A percentile compares a stretch with the other conserved stretches of the same genome.
These are phyloP conservation scores for Jamesozyma jinghongensis DNA, from an alignment of 805 yeast species.

Conservation along the genomic window DNA sequence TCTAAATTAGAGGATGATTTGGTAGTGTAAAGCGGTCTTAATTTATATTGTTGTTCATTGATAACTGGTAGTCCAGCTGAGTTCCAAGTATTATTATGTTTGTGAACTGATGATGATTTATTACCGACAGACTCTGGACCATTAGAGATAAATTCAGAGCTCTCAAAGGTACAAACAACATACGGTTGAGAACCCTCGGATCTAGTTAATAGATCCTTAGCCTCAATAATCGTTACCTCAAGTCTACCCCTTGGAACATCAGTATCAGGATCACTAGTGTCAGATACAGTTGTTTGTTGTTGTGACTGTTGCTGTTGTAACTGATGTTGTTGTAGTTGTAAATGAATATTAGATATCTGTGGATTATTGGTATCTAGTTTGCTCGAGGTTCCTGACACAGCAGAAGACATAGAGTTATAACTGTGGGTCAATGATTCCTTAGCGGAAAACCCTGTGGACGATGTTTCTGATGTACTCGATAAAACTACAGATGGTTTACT, in stretches of 20 bases:
- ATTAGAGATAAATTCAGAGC: conserved; percentile 80
- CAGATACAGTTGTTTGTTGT: neutral
- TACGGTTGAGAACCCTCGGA: conserved; percentile 62
- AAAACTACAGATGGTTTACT: conserved; percentile 8
- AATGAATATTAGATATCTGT: conserved; percentile 2
- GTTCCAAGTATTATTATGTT: conserved; percentile 4
- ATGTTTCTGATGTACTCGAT: neutral
- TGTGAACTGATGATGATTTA: conserved; percentile 16
- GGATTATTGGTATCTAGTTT: no score
- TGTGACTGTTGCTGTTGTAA: neutral
- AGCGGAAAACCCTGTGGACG: conserved; percentile 2
- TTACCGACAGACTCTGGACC: conserved; percentile 47
- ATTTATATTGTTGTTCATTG: conserved; percentile 21
- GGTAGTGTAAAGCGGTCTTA: conserved; percentile 35
- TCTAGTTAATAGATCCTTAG: conserved; percentile 53
- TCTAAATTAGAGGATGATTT: conserved; percentile 38
- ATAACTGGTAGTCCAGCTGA: conserved; percentile 15
- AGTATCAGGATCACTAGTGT: conserved; percentile 13
- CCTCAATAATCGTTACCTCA: conserved; percentile 72
- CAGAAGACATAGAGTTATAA: neutral
- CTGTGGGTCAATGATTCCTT: conserved; percentile 7
- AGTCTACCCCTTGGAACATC: conserved; percentile 70
- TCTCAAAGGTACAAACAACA: conserved; percentile 85
- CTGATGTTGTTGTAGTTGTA: conserved; percentile 1
- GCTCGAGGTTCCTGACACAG: neutral